Percentiles rank a stretch among this genome's conserved stretches.
Evolutionary conservation across 2,329 filamentous ascomycete species (phyloP).

Genomic region (Colletotrichum chlorophyti): DNA sequence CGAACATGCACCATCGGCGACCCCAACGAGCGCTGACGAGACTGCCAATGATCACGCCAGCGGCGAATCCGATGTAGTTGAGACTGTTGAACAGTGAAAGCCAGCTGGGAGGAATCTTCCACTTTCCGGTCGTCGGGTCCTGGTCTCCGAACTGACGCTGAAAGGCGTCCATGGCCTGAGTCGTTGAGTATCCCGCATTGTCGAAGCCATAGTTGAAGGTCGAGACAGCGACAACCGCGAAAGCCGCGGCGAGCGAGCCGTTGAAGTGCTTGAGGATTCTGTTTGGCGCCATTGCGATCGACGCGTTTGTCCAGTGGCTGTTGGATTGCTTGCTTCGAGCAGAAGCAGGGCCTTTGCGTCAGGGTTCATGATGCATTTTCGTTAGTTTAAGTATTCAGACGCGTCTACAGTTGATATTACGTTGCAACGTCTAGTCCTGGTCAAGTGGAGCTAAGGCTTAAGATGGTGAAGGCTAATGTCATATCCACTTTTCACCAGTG

Average conservation of each 20-base stretch:
- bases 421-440: conserved; percentile 9
- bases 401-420: conserved; percentile 8
- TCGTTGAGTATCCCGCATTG: conserved; percentile 40
- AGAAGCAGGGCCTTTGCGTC: background rate
- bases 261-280: conserved; percentile 22
- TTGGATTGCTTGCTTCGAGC: background rate
- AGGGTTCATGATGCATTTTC: background rate
- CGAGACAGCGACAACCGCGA: conserved; percentile 40
- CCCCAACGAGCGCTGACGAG: conserved; percentile 39
- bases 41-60: conserved; percentile 35
- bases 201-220: conserved; percentile 50
- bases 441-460: background rate
- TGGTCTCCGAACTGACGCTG: conserved; percentile 40
- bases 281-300: conserved; percentile 2
- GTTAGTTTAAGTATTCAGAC: conserved; percentile 8
- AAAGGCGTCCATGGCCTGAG: conserved; percentile 46
- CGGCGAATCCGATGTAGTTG: conserved; percentile 41
- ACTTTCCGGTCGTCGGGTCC: conserved; percentile 30
- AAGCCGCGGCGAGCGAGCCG: conserved; percentile 27
- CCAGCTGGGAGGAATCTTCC: conserved; percentile 36
- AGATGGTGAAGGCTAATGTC: background rate
- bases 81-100: conserved; percentile 45
- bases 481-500: background rate
- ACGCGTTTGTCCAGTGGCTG: background rate
- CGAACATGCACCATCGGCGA: conserved; percentile 43